These are phyloP conservation scores for Monosporascus ibericus DNA, from an alignment of 2,329 filamentous ascomycete species.

Conservation along the genomic window DNA sequence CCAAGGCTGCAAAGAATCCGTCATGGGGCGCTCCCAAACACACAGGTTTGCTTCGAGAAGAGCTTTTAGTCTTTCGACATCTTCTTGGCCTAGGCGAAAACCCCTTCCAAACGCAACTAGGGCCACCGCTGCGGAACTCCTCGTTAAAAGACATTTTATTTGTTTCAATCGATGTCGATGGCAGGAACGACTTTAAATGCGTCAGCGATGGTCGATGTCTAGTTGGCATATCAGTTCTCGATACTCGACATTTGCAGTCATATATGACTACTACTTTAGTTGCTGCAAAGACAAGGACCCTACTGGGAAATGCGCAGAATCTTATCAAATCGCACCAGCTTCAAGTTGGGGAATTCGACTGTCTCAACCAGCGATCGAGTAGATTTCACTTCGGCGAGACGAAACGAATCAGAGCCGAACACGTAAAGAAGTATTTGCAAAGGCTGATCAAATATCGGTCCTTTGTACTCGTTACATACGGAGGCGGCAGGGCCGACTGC, in stretches of 20 bases:
- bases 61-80: background rate
- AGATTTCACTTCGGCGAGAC: background rate
- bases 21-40: background rate
- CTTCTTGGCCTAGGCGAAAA: background rate
- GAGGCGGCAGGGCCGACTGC: background rate
- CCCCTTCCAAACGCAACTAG: background rate
- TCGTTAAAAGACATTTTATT: background rate
- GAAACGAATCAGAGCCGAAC: background rate
- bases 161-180: background rate
- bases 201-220: background rate
- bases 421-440: background rate
- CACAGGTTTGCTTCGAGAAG: background rate
- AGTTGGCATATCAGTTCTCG: background rate
- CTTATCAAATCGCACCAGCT: background rate
- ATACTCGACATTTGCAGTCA: background rate
- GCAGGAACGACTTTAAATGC: background rate
- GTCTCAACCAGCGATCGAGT: background rate
- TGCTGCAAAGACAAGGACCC: background rate
- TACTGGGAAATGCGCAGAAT: background rate
- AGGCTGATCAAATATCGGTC: background rate
- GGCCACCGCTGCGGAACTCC: background rate
- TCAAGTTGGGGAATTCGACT: background rate
- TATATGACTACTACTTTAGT: background rate
- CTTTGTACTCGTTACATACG: background rate
- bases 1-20: background rate